These are phyloP conservation scores for Pyrenophora seminiperda DNA, from an alignment of 2,329 filamentous ascomycete species.

Conservation along the genomic window DNA sequence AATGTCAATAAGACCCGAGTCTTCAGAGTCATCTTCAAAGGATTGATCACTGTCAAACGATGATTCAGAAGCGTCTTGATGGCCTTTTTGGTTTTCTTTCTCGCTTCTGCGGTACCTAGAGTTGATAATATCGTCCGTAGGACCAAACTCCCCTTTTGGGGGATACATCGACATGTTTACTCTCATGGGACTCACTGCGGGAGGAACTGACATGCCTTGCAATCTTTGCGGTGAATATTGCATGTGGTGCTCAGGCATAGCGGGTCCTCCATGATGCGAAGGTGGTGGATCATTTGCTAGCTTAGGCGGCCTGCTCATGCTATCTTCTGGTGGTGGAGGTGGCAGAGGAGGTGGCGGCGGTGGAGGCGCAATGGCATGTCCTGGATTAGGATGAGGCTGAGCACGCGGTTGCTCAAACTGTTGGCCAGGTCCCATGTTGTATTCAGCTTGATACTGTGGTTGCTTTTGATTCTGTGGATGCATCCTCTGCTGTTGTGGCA, in stretches of 20 bases:
- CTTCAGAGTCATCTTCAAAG: conserved; percentile 22
- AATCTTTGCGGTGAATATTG: conserved; percentile 2
- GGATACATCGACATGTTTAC: too few species aligned
- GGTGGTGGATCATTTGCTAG: conserved; percentile 1
- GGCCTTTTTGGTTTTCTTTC: conserved; percentile 21
- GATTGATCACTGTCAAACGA: conserved; percentile 24
- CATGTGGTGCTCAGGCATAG: conserved; percentile 11
- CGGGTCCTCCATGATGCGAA: not conserved
- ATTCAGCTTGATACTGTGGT: conserved; percentile 9
- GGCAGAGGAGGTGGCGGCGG: conserved; percentile 4
- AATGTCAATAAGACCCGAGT: conserved; percentile 22
- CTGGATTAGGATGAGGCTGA: conserved; percentile 6
- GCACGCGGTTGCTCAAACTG: conserved; percentile 9
- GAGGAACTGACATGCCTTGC: conserved; percentile 24
- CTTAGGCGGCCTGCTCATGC: not conserved
- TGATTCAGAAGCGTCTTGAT: conserved; percentile 10
- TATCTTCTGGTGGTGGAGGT: conserved; percentile 12
- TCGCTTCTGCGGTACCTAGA: conserved; percentile 18
- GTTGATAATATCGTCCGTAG: conserved; percentile 12
- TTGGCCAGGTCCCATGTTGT: conserved; percentile 5
- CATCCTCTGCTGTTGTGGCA: conserved; percentile 14
- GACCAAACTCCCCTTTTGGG: not conserved
- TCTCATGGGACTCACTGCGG: conserved; percentile 10
- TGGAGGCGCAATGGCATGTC: conserved; percentile 3
- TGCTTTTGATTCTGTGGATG: conserved; percentile 4